phyloP scores from a whole-genome alignment of 192 early-diverging fungal species.

The Dissophora globulifera region DNA sequence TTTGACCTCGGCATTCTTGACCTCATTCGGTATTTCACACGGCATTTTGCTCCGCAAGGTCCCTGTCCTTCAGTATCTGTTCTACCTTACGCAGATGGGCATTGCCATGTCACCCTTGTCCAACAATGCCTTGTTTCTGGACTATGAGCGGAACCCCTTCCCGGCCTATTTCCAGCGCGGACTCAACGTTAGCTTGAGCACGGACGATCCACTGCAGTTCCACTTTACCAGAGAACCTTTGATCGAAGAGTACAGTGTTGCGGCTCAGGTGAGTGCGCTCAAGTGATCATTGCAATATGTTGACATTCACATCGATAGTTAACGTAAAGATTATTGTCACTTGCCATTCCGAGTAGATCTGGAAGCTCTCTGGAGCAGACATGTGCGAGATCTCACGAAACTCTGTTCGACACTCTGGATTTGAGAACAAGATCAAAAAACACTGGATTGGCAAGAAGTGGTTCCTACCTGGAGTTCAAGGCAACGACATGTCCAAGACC shows the following conservation, averaged over 20 bases:
- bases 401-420: slow-evolving; percentile 90
- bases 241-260: slow-evolving; percentile 97
- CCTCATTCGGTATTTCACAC: slow-evolving; percentile 88
- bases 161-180: slow-evolving; percentile 92
- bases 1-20: slow-evolving; percentile 88
- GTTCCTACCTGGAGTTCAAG: slow-evolving; percentile 76
- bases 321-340: no score
- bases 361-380: slow-evolving; percentile 90
- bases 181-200: slow-evolving; percentile 91
- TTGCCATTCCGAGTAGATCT: slow-evolving; percentile 68
- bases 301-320: no score
- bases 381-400: slow-evolving; percentile 97
- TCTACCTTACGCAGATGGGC: slow-evolving; percentile 94
- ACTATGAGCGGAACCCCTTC: slow-evolving; percentile 93
- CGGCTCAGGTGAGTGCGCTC: slow-evolving; percentile 85
- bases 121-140: slow-evolving; percentile 95
- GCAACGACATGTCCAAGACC: slow-evolving; percentile 90
- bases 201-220: slow-evolving; percentile 96
- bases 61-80: slow-evolving; percentile 94
- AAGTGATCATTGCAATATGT: slow-evolving; percentile 3
- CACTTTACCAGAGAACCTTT: slow-evolving; percentile 97
- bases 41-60: slow-evolving; percentile 95
- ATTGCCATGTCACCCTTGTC: slow-evolving; percentile 97
- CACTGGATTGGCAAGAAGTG: slow-evolving; percentile 90
- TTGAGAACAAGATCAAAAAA: slow-evolving; percentile 87